Base-by-base conservation (phyloP, 371 early-diverging fungal species). In the Blastocladiella emersonii region DNA sequence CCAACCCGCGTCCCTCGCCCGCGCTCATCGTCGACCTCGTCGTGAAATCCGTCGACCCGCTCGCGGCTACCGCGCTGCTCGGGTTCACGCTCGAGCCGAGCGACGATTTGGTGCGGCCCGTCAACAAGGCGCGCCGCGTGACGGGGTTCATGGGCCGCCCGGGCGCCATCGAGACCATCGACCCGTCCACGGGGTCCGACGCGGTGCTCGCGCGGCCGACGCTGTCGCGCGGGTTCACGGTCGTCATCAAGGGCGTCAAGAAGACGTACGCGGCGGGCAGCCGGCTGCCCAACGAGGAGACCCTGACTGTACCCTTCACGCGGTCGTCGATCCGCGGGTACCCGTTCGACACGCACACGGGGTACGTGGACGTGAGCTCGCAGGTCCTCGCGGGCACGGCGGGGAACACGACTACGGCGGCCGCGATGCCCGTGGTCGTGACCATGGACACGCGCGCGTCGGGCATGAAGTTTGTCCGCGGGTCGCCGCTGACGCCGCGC, bases 401-500 rank as follows among this genome's bases (percentile, higher is more conserved):
- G 15, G 1, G 12, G 1, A 44, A 37, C 45, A 0, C 36, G 36
- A 44, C 35, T 19, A 27, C 60, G 15, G 1, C 27, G 15, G 23
- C 44, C n/a, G 6, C 21, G 19, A 13, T 59, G 10, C 60, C 41
- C 13, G 21, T 59, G 30, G 36, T 15, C n/a, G 27, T 59, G 1
- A 43, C 13, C 19, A 10, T 36, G 2, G 44, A 37, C 17, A 37
- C n/a, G 2, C 12, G 27, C 7, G 60, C 30, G 1, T 17, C 43
- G 36, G 60, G 60, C 13, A 15, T 41, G 3, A 36, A 19, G 17
- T 36, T 59, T 8, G 60, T 32, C 0, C 17, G 30, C 2, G 53
- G 53, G 1, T 30, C 30, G 13, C 53, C 53, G 25, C 65, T 68
- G 21, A 64, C 64, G 15, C 65, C 65, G 61, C 57, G 70, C 36